Base-by-base conservation (phyloP, 805 yeast species). In the Tetrapisispora iriomotensis region DNA sequence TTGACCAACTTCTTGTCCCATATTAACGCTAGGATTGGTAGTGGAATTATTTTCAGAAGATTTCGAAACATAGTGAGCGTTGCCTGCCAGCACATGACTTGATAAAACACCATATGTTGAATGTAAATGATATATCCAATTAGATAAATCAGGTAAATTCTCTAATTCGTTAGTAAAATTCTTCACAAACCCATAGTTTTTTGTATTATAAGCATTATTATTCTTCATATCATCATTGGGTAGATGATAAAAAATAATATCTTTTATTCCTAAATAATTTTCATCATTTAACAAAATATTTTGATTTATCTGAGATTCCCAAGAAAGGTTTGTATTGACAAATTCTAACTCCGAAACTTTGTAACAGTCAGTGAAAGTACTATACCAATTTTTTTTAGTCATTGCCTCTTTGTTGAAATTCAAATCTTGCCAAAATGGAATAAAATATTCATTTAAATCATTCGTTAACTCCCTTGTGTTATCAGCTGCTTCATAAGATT, bases 61-160 rank as follows among this genome's bases (percentile, higher is more conserved):
- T 21, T 31, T 33, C 15, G 36, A 23, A 9, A 23, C 28, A 42
- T 45, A 53, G 37, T 56, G 55, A 10, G 50, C 51, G 36, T 50
- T 57, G 8, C 60, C 59, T 10, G 58, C 51, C 14, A 40, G 19
- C 15, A 27, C 19, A 23, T 38, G 40, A 32, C 33, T 32, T 2
- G 64, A 58, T 15, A 59, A 33, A 1, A 41, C 37, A 5, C 45
- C 58, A 42, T 56, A 50, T 6, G 49, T 43, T 8, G 53, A 43
- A 38, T 55, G 58, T 29, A 54, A 43, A 42, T 58, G 55, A 29
- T 56, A 50, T 3, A 60, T 34, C 64, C 64, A 60, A 37, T 60
- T 60, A 2, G 62, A 55, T 12, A 60, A 18, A 26, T 46, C 47
- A 1, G 56, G 38, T 8, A 58, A 29, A 27, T 48, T 49, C 21